phyloP scores from a whole-genome alignment of 192 early-diverging fungal species.

The Rhizoclosmatium globosum region DNA sequence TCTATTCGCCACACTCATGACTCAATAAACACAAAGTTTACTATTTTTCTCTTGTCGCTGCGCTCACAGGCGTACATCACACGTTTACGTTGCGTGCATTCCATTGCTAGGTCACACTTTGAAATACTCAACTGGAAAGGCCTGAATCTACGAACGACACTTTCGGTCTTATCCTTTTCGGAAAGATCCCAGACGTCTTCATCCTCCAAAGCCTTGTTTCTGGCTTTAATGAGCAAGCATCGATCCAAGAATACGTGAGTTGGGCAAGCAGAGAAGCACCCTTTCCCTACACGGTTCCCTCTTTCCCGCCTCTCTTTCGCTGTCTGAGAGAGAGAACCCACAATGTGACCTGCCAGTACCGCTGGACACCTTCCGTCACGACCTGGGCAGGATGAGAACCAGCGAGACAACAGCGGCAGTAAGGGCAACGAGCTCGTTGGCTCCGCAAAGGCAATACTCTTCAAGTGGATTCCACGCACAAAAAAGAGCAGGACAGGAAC shows the following conservation, averaged over 20 bases:
- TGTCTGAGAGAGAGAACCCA: constrained; percentile 1
- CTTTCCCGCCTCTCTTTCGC: background rate
- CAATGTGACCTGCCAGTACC: constrained; percentile 31
- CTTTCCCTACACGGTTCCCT: constrained; percentile 22
- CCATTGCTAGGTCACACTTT: background rate
- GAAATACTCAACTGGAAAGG: constrained; percentile 31
- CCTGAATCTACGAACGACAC: constrained; percentile 16
- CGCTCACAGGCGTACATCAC: too few species aligned
- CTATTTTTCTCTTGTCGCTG: too few species aligned
- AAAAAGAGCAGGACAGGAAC: background rate
- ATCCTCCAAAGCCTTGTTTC: constrained; percentile 30
- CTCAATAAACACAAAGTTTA: too few species aligned
- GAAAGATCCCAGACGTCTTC: constrained; percentile 38
- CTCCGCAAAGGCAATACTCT: constrained; percentile 1
- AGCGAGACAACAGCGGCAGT: constrained; percentile 4
- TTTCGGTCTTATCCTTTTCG: constrained; percentile 17
- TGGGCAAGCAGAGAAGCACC: constrained; percentile 8
- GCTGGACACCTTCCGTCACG: constrained; percentile 14
- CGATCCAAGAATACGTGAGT: constrained; percentile 39
- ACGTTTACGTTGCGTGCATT: too few species aligned
- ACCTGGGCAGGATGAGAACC: background rate
- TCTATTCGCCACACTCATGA: too few species aligned
- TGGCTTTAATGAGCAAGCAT: constrained; percentile 29
- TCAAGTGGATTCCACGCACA: constrained; percentile 1
- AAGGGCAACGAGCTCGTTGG: background rate